Evolutionary conservation across 257 asterid species (phyloP), one percentile per base, ranked within the genome.

Genomic region (Anisodus tanguticus): DNA sequence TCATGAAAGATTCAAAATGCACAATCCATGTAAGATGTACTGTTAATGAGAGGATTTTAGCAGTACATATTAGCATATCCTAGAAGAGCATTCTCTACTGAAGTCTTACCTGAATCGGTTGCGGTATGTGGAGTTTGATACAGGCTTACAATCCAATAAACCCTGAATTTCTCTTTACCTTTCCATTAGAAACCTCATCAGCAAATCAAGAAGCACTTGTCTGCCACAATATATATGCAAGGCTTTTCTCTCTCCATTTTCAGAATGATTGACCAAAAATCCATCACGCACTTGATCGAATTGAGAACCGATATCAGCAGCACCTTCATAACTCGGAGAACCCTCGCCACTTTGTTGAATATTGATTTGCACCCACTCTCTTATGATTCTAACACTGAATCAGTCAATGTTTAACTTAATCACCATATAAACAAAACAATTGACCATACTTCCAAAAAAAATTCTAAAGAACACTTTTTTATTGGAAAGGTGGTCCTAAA

Each of bases 141-240:
- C 99, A 6, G 91, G 95, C 85, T 88, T 88, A 79, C 83, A 81
- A 85, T 91, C 97, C 54, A 85, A 82, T 85, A 96, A 86, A 54
- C 85, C 87, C 60, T 84, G 87, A 86, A 96, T 93, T 87, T 96
- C 99, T 39, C 58, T 88, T 86, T 89, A 82, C 88, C 92, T 90
- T 86, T 96, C 97, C 84, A 76, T 87, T 87, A 93, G 97, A 74
- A 94, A 93, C 90, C 87, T 92, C 80, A 83, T 58, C 84, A 93
- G 91, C 87, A 96, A 95, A 89, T 96, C 98, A 60, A 92, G 88
- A 86, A 94, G 97, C 82, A 94, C 91, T 82, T 96, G 98, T 86
- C 98, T 92, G 78, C 98, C 97, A 89, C 97, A 91, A 71, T 92
- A 77, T 87, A 90, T 92, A 35, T 93, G 88, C 58, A 91, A 87